A percentile compares a stretch with the other conserved stretches of the same genome.
phyloP scores from a whole-genome alignment of 164 flowering plant genomes.

The Tetracentron sinense region DNA sequence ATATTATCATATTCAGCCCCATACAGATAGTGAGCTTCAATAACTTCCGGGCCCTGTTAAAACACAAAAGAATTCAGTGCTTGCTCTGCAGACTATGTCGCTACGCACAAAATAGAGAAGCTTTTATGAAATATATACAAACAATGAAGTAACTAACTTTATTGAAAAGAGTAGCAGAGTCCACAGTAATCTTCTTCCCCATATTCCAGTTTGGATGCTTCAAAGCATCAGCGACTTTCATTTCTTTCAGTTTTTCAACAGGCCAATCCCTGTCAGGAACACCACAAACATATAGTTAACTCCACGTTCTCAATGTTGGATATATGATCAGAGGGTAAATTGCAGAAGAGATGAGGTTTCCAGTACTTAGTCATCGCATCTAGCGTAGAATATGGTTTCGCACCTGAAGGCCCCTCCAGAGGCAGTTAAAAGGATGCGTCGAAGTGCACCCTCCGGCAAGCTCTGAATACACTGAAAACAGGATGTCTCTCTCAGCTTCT shows the following conservation, averaged over 20 bases:
- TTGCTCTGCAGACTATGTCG: background rate
- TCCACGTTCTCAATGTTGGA: conserved; percentile 3
- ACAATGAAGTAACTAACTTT: conserved; percentile 54
- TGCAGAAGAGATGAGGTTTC: background rate
- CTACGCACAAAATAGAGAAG: background rate
- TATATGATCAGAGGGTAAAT: background rate
- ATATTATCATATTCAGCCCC: conserved; percentile 93
- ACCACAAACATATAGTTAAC: conserved; percentile 8
- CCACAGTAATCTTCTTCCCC: conserved; percentile 98
- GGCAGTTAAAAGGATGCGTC: conserved; percentile 89
- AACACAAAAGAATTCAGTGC: conserved; percentile 12
- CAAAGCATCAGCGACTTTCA: conserved; percentile 92
- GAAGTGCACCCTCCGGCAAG: conserved; percentile 86
- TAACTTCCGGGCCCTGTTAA: conserved; percentile 90
- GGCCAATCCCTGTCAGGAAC: conserved; percentile 81
- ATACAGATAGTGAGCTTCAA: conserved; percentile 95
- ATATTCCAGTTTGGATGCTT: conserved; percentile 98
- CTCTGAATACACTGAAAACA: conserved; percentile 92
- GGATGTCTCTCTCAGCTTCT: conserved; percentile 18
- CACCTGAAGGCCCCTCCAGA: conserved; percentile 99
- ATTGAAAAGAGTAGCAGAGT: conserved; percentile 96
- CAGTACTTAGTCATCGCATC: background rate
- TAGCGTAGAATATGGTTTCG: background rate
- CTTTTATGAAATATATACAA: background rate
- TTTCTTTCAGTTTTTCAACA: conserved; percentile 89